A percentile compares a stretch with the other conserved stretches of the same genome.
Conservation (phyloP, 805 yeast genomes). For the Candida easanensis region DNA sequence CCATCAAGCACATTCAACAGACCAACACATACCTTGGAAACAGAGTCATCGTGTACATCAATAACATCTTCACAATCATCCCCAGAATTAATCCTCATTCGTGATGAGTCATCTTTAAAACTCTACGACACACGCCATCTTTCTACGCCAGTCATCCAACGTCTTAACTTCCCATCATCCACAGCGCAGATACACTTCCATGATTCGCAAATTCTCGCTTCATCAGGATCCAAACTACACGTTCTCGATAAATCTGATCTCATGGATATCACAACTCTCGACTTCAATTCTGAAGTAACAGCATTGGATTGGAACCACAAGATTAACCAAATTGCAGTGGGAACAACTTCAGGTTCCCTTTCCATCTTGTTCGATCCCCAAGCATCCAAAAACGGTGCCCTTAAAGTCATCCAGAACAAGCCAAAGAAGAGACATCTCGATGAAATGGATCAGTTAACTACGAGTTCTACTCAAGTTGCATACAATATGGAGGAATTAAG, state of each 20-base stretch:
- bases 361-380: slow-evolving; percentile 20
- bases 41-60: neutral
- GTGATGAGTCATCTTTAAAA: slow-evolving; percentile 6
- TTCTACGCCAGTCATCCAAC: slow-evolving; percentile 17
- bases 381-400: slow-evolving; percentile 21
- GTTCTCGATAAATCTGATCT: slow-evolving; percentile 24
- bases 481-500: slow-evolving; percentile 22
- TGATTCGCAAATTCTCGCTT: neutral
- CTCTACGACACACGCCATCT: slow-evolving; percentile 25
- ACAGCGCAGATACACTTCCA: neutral
- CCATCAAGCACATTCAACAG: slow-evolving; percentile 5
- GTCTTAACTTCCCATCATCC: slow-evolving; percentile 9
- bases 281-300: slow-evolving; percentile 8
- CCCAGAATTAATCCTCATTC: neutral
- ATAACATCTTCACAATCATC: neutral
- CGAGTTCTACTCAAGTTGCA: slow-evolving; percentile 9
- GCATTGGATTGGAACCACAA: slow-evolving; percentile 22
- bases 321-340: slow-evolving; percentile 26
- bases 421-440: slow-evolving; percentile 20
- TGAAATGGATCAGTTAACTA: slow-evolving; percentile 10
- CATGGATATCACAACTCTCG: slow-evolving; percentile 11
- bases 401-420: slow-evolving; percentile 18
- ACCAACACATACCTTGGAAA: slow-evolving; percentile 5
- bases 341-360: slow-evolving; percentile 15
- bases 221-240: slow-evolving; percentile 1